Percentiles rank a stretch among this genome's conserved stretches.
These are phyloP conservation scores for Williopsis jadinii DNA, from an alignment of 1,139 yeast species.

Conservation along the genomic window DNA sequence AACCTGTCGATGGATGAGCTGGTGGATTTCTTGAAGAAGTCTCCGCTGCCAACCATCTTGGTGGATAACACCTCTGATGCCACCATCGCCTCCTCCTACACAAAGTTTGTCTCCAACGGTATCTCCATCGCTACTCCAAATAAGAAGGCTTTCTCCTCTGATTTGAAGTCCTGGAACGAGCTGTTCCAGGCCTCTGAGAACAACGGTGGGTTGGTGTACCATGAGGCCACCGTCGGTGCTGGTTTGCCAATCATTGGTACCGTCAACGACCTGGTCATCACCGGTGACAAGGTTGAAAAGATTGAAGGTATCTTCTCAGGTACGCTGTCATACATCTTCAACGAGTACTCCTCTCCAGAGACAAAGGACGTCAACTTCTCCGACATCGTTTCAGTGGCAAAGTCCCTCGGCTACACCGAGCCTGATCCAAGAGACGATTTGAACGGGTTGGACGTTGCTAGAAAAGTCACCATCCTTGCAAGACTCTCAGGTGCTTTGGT, in stretches of 20 bases:
- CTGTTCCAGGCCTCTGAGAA: conserved; percentile 50
- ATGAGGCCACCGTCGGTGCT: conserved; percentile 99
- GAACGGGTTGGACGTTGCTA: conserved; percentile 96
- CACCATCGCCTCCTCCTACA: conserved; percentile 67
- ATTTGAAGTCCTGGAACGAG: conserved; percentile 64
- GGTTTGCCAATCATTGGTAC: conserved; percentile 93
- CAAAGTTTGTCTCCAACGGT: conserved; percentile 65
- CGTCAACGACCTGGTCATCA: conserved; percentile 74
- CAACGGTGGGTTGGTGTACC: conserved; percentile 79
- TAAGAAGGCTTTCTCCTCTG: conserved; percentile 94
- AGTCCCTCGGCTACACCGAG: conserved; percentile 90
- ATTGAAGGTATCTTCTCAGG: conserved; percentile 97
- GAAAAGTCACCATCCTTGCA: conserved; percentile 93
- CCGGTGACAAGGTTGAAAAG: conserved; percentile 87
- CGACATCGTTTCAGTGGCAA: conserved; percentile 83
- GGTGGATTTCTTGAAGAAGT: conserved; percentile 52
- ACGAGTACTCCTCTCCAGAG: conserved; percentile 74
- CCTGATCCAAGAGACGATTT: conserved; percentile 99
- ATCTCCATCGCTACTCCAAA: conserved; percentile 96
- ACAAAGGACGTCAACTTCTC: conserved; percentile 67
- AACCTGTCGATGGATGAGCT: conserved; percentile 53
- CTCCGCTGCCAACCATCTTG: conserved; percentile 70
- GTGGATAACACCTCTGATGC: conserved; percentile 92
- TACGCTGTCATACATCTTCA: conserved; percentile 91
- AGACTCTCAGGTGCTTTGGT: conserved; percentile 84